Percentiles rank a stretch among this genome's conserved stretches.
These are phyloP conservation scores for Nicotiana noctiflora DNA, from an alignment of 257 asterid genomes.

Conservation along the genomic window DNA sequence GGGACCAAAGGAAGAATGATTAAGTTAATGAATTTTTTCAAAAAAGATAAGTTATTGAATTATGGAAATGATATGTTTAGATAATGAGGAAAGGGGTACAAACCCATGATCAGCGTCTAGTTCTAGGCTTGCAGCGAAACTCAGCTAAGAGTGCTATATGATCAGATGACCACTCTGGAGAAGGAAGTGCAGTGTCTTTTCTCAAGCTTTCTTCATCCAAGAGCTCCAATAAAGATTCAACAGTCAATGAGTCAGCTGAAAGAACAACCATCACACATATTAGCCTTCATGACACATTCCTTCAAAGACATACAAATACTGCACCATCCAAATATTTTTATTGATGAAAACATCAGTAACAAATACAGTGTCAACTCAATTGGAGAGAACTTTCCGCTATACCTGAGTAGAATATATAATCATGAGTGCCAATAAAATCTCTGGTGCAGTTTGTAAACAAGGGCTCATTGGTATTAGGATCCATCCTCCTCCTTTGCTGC, in stretches of 20 bases:
- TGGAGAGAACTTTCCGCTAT: conserved; percentile 5
- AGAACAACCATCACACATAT: not conserved
- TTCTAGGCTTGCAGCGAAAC: conserved; percentile 19
- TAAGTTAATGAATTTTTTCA: too few relatives aligned
- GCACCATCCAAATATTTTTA: not conserved
- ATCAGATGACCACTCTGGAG: conserved; percentile 32
- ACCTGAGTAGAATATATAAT: conserved; percentile 98
- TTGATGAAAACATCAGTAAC: not conserved
- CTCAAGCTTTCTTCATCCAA: conserved; percentile 27
- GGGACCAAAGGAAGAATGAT: not conserved
- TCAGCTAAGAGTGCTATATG: conserved; percentile 26
- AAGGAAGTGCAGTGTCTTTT: conserved; percentile 25
- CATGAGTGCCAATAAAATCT: conserved; percentile 91
- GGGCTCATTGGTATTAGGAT: conserved; percentile 86
- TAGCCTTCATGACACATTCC: not conserved
- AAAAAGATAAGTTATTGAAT: too few relatives aligned
- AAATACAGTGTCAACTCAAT: not conserved
- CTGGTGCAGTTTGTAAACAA: conserved; percentile 84
- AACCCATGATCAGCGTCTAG: conserved; percentile 13
- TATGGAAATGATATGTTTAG: not conserved
- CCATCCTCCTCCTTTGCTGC: conserved; percentile 78
- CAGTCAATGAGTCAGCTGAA: conserved; percentile 24
- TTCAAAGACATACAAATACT: conserved; percentile 1
- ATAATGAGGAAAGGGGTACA: not conserved
- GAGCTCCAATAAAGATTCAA: conserved; percentile 27